Conservation (phyloP, 768 basidiomycete species). For the Multifurca ochricompacta region DNA sequence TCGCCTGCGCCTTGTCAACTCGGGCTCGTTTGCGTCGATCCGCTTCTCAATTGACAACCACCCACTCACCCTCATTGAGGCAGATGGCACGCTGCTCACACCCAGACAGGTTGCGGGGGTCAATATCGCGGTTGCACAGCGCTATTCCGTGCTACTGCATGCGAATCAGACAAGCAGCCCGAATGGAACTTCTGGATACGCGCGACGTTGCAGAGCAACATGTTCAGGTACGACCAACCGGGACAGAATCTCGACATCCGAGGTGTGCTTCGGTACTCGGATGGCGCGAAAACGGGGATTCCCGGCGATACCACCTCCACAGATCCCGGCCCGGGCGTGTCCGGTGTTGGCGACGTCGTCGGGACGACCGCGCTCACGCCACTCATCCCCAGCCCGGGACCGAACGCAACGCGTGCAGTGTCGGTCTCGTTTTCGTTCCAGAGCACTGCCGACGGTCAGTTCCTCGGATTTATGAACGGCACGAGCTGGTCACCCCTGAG, state of each 20-base stretch:
- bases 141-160: constrained; percentile 40
- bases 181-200: constrained; percentile 35
- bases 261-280: constrained; percentile 16
- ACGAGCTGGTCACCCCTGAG: constrained; percentile 16
- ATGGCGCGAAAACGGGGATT: neutral
- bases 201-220: constrained; percentile 31
- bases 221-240: constrained; percentile 25
- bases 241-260: constrained; percentile 19
- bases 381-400: neutral
- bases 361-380: constrained; percentile 11
- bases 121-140: constrained; percentile 39
- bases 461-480: constrained; percentile 16
- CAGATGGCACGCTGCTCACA: constrained; percentile 38
- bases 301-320: constrained; percentile 9
- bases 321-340: constrained; percentile 14
- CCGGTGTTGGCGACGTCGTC: neutral
- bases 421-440: constrained; percentile 7
- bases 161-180: constrained; percentile 33
- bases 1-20: constrained; percentile 42
- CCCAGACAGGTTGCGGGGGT: constrained; percentile 35
- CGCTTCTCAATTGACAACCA: constrained; percentile 41
- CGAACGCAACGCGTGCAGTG: constrained; percentile 2
- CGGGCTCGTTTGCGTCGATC: constrained; percentile 40
- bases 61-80: constrained; percentile 39
- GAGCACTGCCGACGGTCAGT: constrained; percentile 1